phyloP scores from a whole-genome alignment of 306 rosid species.

The Trichosanthes truncata region DNA sequence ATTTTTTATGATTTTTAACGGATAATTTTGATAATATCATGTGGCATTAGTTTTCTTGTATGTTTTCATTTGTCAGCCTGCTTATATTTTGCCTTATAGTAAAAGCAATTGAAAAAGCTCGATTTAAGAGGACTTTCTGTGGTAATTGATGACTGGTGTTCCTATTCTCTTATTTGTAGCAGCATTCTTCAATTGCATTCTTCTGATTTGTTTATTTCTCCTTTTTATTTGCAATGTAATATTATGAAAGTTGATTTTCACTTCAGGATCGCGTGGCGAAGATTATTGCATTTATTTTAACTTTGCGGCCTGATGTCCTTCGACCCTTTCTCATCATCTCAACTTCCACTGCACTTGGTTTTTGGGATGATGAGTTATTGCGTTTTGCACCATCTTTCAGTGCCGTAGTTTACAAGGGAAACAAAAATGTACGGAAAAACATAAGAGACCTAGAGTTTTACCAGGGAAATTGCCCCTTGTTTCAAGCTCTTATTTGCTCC shows the following conservation, averaged over 20 bases:
- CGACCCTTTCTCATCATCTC: constrained; percentile 58
- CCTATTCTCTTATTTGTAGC: background rate
- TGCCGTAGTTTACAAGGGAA: constrained; percentile 46
- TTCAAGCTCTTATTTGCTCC: constrained; percentile 44
- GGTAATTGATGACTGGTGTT: background rate
- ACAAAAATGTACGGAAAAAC: constrained; percentile 32
- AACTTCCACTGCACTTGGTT: constrained; percentile 31
- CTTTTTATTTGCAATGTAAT: background rate
- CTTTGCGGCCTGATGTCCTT: constrained; percentile 30
- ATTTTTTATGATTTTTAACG: background rate
- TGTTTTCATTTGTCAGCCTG: background rate
- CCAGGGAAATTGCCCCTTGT: constrained; percentile 25
- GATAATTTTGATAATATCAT: background rate
- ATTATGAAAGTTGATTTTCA: background rate
- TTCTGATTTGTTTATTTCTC: background rate
- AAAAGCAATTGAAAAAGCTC: background rate
- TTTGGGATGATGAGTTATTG: constrained; percentile 45
- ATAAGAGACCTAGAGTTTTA: constrained; percentile 44
- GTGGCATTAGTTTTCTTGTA: background rate
- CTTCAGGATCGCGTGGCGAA: constrained; percentile 48
- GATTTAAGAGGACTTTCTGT: background rate
- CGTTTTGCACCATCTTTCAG: constrained; percentile 34
- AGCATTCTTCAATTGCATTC: background rate
- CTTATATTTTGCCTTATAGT: background rate
- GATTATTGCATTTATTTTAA: constrained; percentile 34